Evolutionary conservation across 495 filamentous ascomycete genomes (phyloP).

Genomic region (Tirmania nivea): DNA sequence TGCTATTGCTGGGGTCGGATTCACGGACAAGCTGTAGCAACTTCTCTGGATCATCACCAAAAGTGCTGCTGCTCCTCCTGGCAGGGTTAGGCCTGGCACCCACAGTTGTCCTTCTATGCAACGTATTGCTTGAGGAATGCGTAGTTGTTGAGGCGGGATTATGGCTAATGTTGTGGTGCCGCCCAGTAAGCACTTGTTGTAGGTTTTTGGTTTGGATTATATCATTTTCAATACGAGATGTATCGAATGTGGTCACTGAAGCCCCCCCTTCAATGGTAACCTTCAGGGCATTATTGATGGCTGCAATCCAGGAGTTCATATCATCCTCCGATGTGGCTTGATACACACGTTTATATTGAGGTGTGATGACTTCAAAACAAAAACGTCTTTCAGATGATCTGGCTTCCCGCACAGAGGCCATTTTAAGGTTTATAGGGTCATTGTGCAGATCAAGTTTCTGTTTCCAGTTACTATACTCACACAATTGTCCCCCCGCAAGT

Average conservation of each 20-base stretch:
- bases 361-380: slow-evolving; percentile 96
- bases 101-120: slow-evolving; percentile 69
- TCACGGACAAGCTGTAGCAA: slow-evolving; percentile 73
- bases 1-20: slow-evolving; percentile 76
- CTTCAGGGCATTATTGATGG: slow-evolving; percentile 93
- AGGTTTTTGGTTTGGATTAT: slow-evolving; percentile 16
- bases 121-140: slow-evolving; percentile 30
- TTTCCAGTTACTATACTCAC: slow-evolving; percentile 99
- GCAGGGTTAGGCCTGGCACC: slow-evolving; percentile 50
- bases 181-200: slow-evolving; percentile 69
- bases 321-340: slow-evolving; percentile 96
- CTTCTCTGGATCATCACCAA: slow-evolving; percentile 63
- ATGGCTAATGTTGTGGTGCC: slow-evolving; percentile 36
- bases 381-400: slow-evolving; percentile 86
- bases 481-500: slow-evolving; percentile 82
- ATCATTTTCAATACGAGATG: slow-evolving; percentile 13
- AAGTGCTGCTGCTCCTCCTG: slow-evolving; percentile 39
- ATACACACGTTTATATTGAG: slow-evolving; percentile 88
- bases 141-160: slow-evolving; percentile 12
- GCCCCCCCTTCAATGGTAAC: slow-evolving; percentile 76
- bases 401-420: slow-evolving; percentile 90
- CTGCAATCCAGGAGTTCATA: slow-evolving; percentile 88
- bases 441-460: slow-evolving; percentile 89
- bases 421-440: slow-evolving; percentile 90
- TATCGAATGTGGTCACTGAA: slow-evolving; percentile 18